Evolutionary conservation across 768 basidiomycete genomes (phyloP).

Genomic region (Macrocybe gigantea): DNA sequence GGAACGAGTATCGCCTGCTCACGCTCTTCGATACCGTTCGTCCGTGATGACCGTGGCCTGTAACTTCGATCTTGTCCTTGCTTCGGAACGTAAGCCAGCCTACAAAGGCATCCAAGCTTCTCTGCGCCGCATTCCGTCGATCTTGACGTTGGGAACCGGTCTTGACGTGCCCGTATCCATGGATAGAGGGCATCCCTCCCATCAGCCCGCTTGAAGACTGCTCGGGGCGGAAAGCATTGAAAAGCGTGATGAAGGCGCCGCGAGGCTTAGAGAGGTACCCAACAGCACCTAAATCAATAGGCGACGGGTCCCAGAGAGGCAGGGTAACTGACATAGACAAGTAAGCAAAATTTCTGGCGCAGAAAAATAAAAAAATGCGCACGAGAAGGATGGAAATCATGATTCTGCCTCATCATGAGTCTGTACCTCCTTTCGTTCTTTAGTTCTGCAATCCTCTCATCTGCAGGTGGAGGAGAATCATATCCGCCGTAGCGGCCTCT

Average conservation of each 20-base stretch:
- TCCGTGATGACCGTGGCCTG: neutral
- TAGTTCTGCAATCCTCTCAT: constrained; percentile 32
- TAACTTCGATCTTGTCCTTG: neutral
- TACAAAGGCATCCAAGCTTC: constrained; percentile 50
- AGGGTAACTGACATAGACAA: constrained; percentile 39
- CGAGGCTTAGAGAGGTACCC: constrained; percentile 65
- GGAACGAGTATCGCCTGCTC: constrained; percentile 50
- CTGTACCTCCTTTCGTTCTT: constrained; percentile 66
- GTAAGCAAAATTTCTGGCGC: neutral
- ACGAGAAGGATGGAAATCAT: constrained; percentile 68
- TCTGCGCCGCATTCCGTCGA: constrained; percentile 52
- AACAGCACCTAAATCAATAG: constrained; percentile 61
- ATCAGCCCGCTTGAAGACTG: constrained; percentile 37
- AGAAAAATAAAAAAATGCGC: constrained; percentile 17
- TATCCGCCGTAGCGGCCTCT: constrained; percentile 25
- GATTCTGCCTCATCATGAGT: constrained; percentile 57
- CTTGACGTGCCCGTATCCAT: constrained; percentile 57
- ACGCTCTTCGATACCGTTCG: constrained; percentile 18
- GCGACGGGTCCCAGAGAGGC: constrained; percentile 67
- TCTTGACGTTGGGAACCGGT: constrained; percentile 46
- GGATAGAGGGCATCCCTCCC: constrained; percentile 48
- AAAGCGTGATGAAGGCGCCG: constrained; percentile 67
- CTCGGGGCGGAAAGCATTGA: constrained; percentile 58
- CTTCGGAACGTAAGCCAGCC: constrained; percentile 41
- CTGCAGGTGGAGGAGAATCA: constrained; percentile 30